Evolutionary conservation across 2,329 filamentous ascomycete species (phyloP).

Genomic region (Sporothrix schenckii): DNA sequence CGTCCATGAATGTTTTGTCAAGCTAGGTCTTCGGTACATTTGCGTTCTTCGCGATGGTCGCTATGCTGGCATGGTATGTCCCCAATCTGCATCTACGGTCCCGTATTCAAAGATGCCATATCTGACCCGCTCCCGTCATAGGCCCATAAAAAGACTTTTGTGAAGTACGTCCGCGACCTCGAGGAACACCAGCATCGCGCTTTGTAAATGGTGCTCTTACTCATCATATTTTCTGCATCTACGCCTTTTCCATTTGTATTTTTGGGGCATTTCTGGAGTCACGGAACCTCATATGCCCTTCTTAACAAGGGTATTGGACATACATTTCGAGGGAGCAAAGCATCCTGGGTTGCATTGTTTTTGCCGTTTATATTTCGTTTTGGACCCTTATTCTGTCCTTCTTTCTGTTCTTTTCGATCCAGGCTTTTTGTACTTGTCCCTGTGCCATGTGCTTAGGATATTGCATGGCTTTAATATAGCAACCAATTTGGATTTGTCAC

Average conservation of each 20-base stretch:
- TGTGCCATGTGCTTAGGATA: not conserved
- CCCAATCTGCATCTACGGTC: not conserved
- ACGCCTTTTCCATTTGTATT: not conserved
- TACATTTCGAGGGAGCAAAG: conserved; percentile 4
- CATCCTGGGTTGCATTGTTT: conserved; percentile 17
- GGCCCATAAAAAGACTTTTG: conserved; percentile 95
- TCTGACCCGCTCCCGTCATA: conserved; percentile 42
- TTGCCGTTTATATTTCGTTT: not conserved
- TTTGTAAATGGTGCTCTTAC: not conserved
- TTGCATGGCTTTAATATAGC: conserved; percentile 19
- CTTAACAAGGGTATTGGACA: not conserved
- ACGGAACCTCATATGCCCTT: not conserved
- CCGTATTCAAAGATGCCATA: not conserved
- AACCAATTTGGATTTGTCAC: not conserved
- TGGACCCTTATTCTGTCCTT: not conserved
- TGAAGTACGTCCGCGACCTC: conserved; percentile 86
- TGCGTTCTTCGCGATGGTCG: conserved; percentile 83
- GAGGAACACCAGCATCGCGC: conserved; percentile 51
- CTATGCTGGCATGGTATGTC: conserved; percentile 81
- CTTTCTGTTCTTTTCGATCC: not conserved
- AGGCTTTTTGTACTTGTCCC: not conserved
- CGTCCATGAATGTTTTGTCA: conserved; percentile 95
- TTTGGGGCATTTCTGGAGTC: conserved; percentile 14
- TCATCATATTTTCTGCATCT: not conserved
- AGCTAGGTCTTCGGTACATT: conserved; percentile 88